Evolutionary conservation across 345 rosid genomes (phyloP).

Genomic region (Linum tenue): DNA sequence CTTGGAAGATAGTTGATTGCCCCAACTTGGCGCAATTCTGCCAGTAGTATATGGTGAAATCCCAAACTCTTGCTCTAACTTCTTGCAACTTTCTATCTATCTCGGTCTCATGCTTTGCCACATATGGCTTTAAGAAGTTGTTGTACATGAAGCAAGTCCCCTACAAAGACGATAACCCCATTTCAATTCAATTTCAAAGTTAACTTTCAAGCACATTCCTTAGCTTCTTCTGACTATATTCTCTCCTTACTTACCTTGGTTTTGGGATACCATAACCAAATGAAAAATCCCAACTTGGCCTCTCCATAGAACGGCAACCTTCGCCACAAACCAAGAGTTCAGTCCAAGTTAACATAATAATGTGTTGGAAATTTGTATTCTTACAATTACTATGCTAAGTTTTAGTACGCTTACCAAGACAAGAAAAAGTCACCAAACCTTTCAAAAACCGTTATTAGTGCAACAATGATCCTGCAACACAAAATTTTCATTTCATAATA

Average conservation of each 20-base stretch:
- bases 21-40: conserved; percentile 44
- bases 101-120: conserved; percentile 54
- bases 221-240: neutral
- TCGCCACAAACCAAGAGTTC: neutral
- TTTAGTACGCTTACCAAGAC: neutral
- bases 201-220: neutral
- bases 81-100: conserved; percentile 67
- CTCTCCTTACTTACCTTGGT: neutral
- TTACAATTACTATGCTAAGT: too few relatives aligned
- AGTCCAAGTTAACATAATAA: neutral
- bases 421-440: neutral
- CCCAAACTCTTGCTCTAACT: conserved; percentile 60
- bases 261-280: conserved; percentile 4
- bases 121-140: conserved; percentile 43
- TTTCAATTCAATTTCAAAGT: neutral
- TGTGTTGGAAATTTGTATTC: neutral
- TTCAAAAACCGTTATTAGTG: neutral
- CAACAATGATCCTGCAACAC: neutral
- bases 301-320: neutral
- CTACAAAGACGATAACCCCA: conserved; percentile 20
- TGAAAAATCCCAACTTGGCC: neutral
- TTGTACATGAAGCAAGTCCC: conserved; percentile 62
- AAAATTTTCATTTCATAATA: too few relatives aligned
- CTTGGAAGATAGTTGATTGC: conserved; percentile 43
- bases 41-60: conserved; percentile 53